phyloP scores from a whole-genome alignment of 768 basidiomycete species.

The Suillus americanus region DNA sequence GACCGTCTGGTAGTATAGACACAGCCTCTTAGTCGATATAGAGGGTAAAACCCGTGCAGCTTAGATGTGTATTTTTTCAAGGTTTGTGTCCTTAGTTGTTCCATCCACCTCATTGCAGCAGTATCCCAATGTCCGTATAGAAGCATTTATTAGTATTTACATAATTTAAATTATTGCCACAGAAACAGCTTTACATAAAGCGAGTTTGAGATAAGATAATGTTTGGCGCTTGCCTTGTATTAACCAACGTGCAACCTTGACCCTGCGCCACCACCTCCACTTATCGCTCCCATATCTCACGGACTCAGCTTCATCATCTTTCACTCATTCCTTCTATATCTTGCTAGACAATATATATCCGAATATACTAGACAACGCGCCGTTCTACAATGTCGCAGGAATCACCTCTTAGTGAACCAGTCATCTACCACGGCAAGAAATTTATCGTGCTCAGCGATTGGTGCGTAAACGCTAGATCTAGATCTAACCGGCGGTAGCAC shows the following conservation, averaged over 20 bases:
- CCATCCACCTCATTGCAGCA: neutral
- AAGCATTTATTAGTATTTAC: neutral
- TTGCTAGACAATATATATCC: neutral
- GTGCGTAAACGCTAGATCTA: slow-evolving; percentile 44
- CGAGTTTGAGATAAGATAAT: too few relatives aligned
- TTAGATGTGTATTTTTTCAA: slow-evolving; percentile 9
- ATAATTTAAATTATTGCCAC: neutral
- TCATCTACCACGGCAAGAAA: slow-evolving; percentile 78
- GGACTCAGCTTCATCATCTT: neutral
- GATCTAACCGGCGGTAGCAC: neutral
- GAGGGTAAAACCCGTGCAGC: neutral
- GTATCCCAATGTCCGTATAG: neutral
- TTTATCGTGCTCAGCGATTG: slow-evolving; percentile 92
- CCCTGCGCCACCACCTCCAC: neutral
- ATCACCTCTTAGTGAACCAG: slow-evolving; percentile 79
- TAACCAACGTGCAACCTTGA: neutral
- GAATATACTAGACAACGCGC: neutral
- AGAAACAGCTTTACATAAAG: neutral
- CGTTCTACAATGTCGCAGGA: slow-evolving; percentile 36
- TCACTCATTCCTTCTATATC: slow-evolving; percentile 1
- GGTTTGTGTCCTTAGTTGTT: neutral
- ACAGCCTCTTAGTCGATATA: neutral
- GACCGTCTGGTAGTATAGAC: neutral
- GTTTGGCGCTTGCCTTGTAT: too few relatives aligned
- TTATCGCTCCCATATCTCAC: neutral